These are phyloP conservation scores for Cutaneotrichosporon spelunceum DNA, from an alignment of 1,284 basidiomycete genomes.

Conservation along the genomic window DNA sequence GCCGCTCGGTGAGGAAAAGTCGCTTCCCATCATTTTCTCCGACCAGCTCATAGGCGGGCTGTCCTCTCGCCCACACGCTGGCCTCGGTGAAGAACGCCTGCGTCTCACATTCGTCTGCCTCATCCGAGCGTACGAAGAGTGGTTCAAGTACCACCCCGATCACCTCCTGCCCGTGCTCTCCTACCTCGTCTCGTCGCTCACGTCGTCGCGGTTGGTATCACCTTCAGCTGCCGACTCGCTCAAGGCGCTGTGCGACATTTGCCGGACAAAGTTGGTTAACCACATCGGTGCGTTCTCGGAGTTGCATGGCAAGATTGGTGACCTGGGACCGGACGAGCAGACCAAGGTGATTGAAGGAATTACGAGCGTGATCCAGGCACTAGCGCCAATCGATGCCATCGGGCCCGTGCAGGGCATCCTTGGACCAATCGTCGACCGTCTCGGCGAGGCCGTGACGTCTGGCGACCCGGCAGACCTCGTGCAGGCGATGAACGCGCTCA, in stretches of 20 bases:
- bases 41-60: constrained; percentile 64
- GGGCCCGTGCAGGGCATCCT: constrained; percentile 77
- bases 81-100: constrained; percentile 58
- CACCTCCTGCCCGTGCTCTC: constrained; percentile 57
- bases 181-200: constrained; percentile 61
- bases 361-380: constrained; percentile 80
- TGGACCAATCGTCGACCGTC: constrained; percentile 66
- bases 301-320: constrained; percentile 68
- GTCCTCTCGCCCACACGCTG: constrained; percentile 58
- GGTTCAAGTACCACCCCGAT: constrained; percentile 64
- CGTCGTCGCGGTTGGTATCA: constrained; percentile 67
- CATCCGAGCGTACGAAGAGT: constrained; percentile 75
- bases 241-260: constrained; percentile 80
- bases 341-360: constrained; percentile 84
- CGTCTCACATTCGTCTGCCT: constrained; percentile 67
- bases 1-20: constrained; percentile 65
- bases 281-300: constrained; percentile 79
- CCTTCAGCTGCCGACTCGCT: constrained; percentile 72
- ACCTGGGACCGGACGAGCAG: constrained; percentile 80
- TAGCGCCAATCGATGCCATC: constrained; percentile 71
- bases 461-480: constrained; percentile 50
- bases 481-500: constrained; percentile 69
- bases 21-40: constrained; percentile 67
- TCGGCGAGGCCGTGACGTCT: constrained; percentile 59
- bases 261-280: constrained; percentile 69